Conservation (phyloP, 768 basidiomycete species). For the Tulasnella sp. region DNA sequence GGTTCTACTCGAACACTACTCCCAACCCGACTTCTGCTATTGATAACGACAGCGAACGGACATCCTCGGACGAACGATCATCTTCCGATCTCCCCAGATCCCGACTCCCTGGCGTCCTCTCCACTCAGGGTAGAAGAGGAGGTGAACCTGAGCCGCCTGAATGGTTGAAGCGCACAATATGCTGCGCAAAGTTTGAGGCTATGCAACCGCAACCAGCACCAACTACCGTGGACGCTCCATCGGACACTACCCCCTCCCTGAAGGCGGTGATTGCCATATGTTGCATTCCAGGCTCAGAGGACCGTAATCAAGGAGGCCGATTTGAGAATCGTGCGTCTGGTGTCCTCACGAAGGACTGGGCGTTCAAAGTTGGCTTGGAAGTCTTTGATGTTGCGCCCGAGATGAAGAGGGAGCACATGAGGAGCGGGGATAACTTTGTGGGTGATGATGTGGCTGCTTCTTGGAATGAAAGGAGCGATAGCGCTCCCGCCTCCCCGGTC, state of each 20-base stretch:
- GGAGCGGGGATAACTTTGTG: constrained; percentile 9
- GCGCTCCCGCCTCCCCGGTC: constrained; percentile 63
- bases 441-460: constrained; percentile 5
- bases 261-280: constrained; percentile 58
- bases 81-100: not conserved
- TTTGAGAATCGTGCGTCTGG: constrained; percentile 29
- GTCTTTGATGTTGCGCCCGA: constrained; percentile 43
- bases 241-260: constrained; percentile 19
- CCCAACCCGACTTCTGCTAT: constrained; percentile 23
- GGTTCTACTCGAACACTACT: constrained; percentile 34
- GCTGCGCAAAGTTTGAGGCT: constrained; percentile 72
- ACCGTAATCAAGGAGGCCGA: constrained; percentile 38
- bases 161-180: constrained; percentile 76
- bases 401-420: not conserved
- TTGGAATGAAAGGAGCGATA: constrained; percentile 48
- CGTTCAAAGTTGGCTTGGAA: constrained; percentile 45
- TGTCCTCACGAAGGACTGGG: constrained; percentile 55
- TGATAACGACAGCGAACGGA: constrained; percentile 7
- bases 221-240: not conserved
- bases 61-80: constrained; percentile 18
- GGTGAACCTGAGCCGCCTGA: constrained; percentile 44
- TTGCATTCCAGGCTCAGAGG: constrained; percentile 50
- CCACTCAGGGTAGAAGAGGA: not conserved
- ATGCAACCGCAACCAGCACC: constrained; percentile 27
- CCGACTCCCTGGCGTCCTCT: not conserved